phyloP scores from a whole-genome alignment of 75 land plant species.

The Pinus taeda region DNA sequence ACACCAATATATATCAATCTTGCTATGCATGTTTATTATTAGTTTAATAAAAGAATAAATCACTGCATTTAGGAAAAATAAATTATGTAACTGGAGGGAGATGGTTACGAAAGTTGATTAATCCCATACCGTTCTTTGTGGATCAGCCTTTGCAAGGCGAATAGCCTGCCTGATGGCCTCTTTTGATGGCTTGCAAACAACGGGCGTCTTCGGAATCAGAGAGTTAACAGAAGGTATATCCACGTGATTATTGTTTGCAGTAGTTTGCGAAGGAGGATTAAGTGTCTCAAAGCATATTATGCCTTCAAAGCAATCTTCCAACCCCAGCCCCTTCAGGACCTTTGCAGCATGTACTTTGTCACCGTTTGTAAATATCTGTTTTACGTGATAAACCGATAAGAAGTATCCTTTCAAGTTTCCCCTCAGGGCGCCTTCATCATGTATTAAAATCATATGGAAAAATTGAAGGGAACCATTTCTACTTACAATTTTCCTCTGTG shows the following conservation, averaged over 20 bases:
- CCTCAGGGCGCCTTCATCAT: background rate
- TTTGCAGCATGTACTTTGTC: conserved; percentile 61
- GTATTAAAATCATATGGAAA: too few relatives aligned
- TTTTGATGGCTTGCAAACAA: conserved; percentile 75
- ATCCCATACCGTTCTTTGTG: conserved; percentile 55
- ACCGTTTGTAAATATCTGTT: conserved; percentile 77
- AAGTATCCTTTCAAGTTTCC: background rate
- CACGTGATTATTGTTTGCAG: conserved; percentile 9
- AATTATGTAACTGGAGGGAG: background rate
- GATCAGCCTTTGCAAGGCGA: conserved; percentile 56
- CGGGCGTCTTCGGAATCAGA: conserved; percentile 44
- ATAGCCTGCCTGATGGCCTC: conserved; percentile 59
- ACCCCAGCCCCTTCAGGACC: conserved; percentile 54
- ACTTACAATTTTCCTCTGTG: conserved; percentile 76
- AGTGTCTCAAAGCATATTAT: conserved; percentile 86
- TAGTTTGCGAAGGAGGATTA: conserved; percentile 31
- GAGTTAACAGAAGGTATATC: conserved; percentile 17
- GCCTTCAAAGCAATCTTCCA: conserved; percentile 86
- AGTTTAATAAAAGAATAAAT: too few relatives aligned
- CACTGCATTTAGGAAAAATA: too few relatives aligned
- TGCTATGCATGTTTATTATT: too few relatives aligned
- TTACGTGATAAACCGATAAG: background rate
- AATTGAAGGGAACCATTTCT: background rate
- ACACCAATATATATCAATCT: too few relatives aligned
- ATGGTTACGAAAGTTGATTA: background rate